Evolutionary conservation across 192 early-diverging fungal genomes (phyloP), one percentile per base, ranked within the genome.

Genomic region (Entomortierella parvispora): DNA sequence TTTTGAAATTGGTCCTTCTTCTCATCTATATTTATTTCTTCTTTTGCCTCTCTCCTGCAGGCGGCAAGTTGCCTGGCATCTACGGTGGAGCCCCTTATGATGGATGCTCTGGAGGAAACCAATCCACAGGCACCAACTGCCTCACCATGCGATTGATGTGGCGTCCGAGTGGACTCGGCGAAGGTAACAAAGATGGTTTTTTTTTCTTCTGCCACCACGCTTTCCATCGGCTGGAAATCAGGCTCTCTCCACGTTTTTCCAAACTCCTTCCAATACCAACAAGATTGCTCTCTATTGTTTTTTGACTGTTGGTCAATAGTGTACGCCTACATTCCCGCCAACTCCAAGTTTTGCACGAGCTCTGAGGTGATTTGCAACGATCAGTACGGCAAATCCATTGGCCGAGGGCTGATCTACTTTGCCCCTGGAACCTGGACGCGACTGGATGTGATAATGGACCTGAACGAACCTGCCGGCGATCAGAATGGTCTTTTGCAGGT

Each of bases 61-160:
- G 85, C 25, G 85, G 85, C 12, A 86, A 86, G 43, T 32, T 86
- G 25, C 85, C 85, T 25, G 85, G 85, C 10, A 31, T 84, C 34
- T 86, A 69, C 45, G 84, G 82, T 28, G 84, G 84, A 33, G 28
- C 42, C 10, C 79, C 80, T 17, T 62, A 80, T 22, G 40, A 61
- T 32, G 80, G 79, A 4, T 86, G 84, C 59, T 82, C 80, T 40
- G 84, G 84, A 6, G 84, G 84, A 14, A 37, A 56, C n/a, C 80
- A 82, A 49, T 65, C 84, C n/a, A 69, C 60, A 1, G 84, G 82
- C 3, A 12, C 68, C n/a, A 74, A 83, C 25, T 86, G 84, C 49
- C 59, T 82, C 28, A 83, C 80, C 14, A 79, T 86, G 71, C 63
- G 84, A 43, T 26, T 83, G 20, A 86, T 86, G 84, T 86, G 84